Base-by-base conservation (phyloP, 768 basidiomycete species). In the Tulasnella sp. region DNA sequence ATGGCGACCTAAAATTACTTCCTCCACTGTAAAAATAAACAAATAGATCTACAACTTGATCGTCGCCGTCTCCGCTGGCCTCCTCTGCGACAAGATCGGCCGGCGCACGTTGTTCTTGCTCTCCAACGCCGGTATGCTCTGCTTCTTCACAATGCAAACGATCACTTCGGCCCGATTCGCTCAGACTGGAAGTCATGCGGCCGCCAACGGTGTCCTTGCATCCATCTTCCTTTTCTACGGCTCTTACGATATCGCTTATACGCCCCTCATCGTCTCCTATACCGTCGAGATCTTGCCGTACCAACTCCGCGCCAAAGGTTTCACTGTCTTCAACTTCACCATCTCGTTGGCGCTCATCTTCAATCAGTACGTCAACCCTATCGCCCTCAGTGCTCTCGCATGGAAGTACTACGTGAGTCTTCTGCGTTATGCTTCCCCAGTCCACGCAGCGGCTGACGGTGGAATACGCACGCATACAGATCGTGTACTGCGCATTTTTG, bases 221-320 rank as follows among this genome's bases (percentile, higher is more conserved):
- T 85, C 88, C 73, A 86, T 90, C 71, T 90, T 89, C 78, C 68
- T 90, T 58, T 89, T 80, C 74, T 87, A 85, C 67, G 81, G 81
- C 8, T 73, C 78, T 50, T 91, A 88, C 67, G 85, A 90, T 78
- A 67, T 91, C 45, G 87, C 87, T 11, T 90, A 88, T 75, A 82
- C 85, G 2, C 90, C 91, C 7, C 82, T 92, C 60, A 83, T 90
- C 64, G 83, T 91, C 56, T 80, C 84, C 0, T 92, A 92, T 73
- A 86, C 88, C 43, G 78, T 92, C 63, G 91, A 93, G 71, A 92
- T 92, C 71, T 73, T 92, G 53, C 90, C 90, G 3, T 91, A 78
- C 73, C 71, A 74, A 29, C 74, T 92, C 57, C 87, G 90, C 69
- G 88, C 88, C 63, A 91, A 90, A 75, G 87, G 88, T 56, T 83